Conservation (phyloP, 177 flowering plant genomes). For the Tripterygium wilfordii region DNA sequence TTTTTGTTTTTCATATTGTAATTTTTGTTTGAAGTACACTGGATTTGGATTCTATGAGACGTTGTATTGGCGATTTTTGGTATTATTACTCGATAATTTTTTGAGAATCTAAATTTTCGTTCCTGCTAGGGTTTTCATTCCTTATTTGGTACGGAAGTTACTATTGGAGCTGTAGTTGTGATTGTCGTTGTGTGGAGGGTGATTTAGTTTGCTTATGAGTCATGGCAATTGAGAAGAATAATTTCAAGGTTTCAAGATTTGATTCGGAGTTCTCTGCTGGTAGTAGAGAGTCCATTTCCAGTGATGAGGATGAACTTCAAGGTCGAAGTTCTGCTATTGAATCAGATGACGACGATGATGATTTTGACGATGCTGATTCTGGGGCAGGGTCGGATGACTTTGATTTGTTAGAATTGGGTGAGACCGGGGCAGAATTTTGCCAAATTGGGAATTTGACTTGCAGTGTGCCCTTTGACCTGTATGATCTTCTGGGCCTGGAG, state of each 20-base stretch:
- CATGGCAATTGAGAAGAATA: slow-evolving; percentile 87
- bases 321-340: slow-evolving; percentile 31
- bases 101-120: no score
- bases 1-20: no score
- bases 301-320: slow-evolving; percentile 60
- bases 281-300: slow-evolving; percentile 60
- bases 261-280: slow-evolving; percentile 49
- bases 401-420: slow-evolving; percentile 83
- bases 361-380: slow-evolving; percentile 77
- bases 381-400: slow-evolving; percentile 89
- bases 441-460: slow-evolving; percentile 69
- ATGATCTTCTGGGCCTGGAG: slow-evolving; percentile 73
- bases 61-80: no score
- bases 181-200: neutral
- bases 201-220: slow-evolving; percentile 15
- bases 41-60: no score
- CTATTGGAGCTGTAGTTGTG: slow-evolving; percentile 7
- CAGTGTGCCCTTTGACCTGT: slow-evolving; percentile 73
- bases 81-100: no score
- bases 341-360: slow-evolving; percentile 53
- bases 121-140: no score
- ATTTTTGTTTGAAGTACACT: no score
- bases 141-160: slow-evolving; percentile 1
- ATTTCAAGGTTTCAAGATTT: slow-evolving; percentile 50
- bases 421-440: slow-evolving; percentile 73